A percentile compares a stretch with the other conserved stretches of the same genome.
Evolutionary conservation across 2,329 filamentous ascomycete genomes (phyloP).

Genomic region (Trichoderma sp.): DNA sequence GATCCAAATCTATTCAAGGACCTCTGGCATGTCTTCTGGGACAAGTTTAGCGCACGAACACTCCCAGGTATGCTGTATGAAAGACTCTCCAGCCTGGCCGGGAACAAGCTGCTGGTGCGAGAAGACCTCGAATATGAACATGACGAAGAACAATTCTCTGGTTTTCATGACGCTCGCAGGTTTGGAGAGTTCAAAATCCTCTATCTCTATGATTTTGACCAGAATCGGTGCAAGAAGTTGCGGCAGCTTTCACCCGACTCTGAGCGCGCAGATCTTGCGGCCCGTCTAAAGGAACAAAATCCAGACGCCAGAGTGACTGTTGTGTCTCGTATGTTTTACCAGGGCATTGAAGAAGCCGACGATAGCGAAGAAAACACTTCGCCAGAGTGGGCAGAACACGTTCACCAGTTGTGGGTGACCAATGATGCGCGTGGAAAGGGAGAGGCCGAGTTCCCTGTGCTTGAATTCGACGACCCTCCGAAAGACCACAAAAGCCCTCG

Average conservation of each 20-base stretch:
- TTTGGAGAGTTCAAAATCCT: not conserved
- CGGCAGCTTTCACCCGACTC: conserved; percentile 2
- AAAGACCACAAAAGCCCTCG: not conserved
- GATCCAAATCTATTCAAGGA: conserved; percentile 1
- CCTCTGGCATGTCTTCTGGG: conserved; percentile 13
- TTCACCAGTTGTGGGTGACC: not conserved
- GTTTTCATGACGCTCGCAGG: not conserved
- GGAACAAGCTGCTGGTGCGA: conserved; percentile 5
- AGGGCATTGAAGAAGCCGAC: conserved; percentile 4
- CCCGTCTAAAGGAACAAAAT: conserved; percentile 6
- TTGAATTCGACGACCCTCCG: conserved; percentile 16
- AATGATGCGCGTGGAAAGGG: conserved; percentile 1
- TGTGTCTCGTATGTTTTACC: conserved; percentile 11
- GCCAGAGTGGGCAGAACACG: conserved; percentile 7
- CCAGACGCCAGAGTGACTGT: conserved; percentile 12
- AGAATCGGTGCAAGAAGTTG: conserved; percentile 2
- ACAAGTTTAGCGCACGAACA: conserved; percentile 12
- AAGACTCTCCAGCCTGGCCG: not conserved
- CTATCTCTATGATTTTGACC: conserved; percentile 23
- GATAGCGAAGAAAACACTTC: not conserved
- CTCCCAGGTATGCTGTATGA: not conserved
- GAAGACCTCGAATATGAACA: conserved; percentile 6
- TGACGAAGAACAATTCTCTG: not conserved
- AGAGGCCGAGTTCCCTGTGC: conserved; percentile 11
- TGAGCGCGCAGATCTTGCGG: conserved; percentile 7